Evolutionary conservation across 75 land plant species (phyloP).

Genomic region (Pseudotsuga menziesii): DNA sequence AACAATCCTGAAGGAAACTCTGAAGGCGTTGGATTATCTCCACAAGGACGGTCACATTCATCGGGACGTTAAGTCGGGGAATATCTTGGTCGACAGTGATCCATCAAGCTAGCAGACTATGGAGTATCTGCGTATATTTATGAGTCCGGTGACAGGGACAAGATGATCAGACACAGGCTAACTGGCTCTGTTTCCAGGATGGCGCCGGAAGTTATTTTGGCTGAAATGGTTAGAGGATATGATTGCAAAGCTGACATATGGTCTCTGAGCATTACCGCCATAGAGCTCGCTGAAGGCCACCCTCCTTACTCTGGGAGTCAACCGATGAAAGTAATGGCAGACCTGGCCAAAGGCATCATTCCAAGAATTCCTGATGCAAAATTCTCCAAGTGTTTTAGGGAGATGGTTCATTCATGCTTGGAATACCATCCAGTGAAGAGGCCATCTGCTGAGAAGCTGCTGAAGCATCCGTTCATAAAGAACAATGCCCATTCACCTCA

Average conservation of each 20-base stretch:
- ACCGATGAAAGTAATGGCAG: neutral
- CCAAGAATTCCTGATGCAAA: slow-evolving; percentile 16
- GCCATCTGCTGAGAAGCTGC: slow-evolving; percentile 21
- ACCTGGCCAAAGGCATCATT: neutral
- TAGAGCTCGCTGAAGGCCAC: slow-evolving; percentile 73
- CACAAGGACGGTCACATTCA: slow-evolving; percentile 65
- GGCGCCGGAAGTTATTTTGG: slow-evolving; percentile 62
- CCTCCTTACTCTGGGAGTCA: slow-evolving; percentile 51
- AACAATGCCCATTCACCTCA: slow-evolving; percentile 30
- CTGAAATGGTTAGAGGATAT: slow-evolving; percentile 25
- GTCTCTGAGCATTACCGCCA: slow-evolving; percentile 79
- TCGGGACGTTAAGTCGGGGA: slow-evolving; percentile 64
- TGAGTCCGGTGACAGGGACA: slow-evolving; percentile 25
- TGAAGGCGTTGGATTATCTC: slow-evolving; percentile 50
- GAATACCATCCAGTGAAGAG: slow-evolving; percentile 16
- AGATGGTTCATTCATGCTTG: slow-evolving; percentile 14
- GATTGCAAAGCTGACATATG: slow-evolving; percentile 76
- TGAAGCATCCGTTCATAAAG: slow-evolving; percentile 21
- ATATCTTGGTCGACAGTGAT: slow-evolving; percentile 49
- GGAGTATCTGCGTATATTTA: slow-evolving; percentile 72
- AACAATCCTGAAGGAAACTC: slow-evolving; percentile 50
- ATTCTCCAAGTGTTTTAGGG: slow-evolving; percentile 44
- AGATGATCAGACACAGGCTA: slow-evolving; percentile 2
- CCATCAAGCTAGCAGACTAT: slow-evolving; percentile 65
- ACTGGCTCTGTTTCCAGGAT: slow-evolving; percentile 80